Conservation (phyloP, 257 asterid species). For the Hygrophila difformis region DNA sequence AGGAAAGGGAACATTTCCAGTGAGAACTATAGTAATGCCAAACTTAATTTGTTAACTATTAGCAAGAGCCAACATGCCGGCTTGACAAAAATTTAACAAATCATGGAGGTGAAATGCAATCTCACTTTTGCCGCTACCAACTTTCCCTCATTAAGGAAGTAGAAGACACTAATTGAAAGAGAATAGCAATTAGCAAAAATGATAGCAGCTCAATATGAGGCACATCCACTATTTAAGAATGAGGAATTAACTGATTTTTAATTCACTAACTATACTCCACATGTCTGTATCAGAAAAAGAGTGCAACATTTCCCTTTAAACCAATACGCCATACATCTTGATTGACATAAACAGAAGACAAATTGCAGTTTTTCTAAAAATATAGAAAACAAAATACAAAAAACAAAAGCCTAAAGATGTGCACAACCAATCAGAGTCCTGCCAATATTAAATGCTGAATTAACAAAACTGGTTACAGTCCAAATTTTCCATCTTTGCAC, state of each 20-base stretch:
- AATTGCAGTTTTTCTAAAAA: conserved; percentile 8
- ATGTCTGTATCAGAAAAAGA: not conserved
- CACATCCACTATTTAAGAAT: not conserved
- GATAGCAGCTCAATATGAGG: not conserved
- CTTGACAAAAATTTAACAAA: conserved; percentile 3
- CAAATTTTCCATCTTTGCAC: not conserved
- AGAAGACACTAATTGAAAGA: conserved; percentile 6
- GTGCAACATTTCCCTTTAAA: conserved; percentile 6
- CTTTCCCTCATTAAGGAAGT: not conserved
- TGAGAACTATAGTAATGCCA: conserved; percentile 12
- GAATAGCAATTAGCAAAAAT: conserved; percentile 1
- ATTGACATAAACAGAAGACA: not conserved
- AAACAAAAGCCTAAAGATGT: not conserved
- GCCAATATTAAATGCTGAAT: not conserved
- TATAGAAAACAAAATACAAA: conserved; percentile 1
- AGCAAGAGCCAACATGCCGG: conserved; percentile 9
- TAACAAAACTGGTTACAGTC: not conserved
- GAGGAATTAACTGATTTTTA: no score
- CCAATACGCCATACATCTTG: not conserved
- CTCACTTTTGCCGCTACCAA: conserved; percentile 3
- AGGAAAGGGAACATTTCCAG: conserved; percentile 2
- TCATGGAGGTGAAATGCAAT: conserved; percentile 3
- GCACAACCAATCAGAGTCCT: conserved; percentile 9
- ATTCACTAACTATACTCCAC: conserved; percentile 7
- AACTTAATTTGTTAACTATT: conserved; percentile 5